A percentile compares a stretch with the other conserved stretches of the same genome.
Conservation (phyloP, 2,329 filamentous ascomycete genomes). For the Westerdykella aurantiaca region DNA sequence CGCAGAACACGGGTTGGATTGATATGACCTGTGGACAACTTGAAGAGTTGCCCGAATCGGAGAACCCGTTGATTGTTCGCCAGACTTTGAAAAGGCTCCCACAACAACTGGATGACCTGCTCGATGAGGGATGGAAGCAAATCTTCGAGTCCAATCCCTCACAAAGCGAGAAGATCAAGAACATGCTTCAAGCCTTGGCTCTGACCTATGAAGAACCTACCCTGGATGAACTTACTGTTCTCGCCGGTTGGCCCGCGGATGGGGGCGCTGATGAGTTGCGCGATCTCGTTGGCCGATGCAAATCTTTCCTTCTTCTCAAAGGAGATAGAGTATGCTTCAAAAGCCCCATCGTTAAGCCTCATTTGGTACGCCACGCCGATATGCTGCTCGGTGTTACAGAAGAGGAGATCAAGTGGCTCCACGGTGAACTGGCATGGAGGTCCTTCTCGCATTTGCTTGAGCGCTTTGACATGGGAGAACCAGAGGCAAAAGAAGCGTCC, state of each 20-base stretch:
- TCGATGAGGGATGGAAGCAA: conserved; percentile 5
- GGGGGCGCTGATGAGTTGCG: conserved; percentile 1
- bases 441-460: conserved; percentile 3
- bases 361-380: conserved; percentile 1
- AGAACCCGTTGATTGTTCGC: conserved; percentile 1
- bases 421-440: conserved; percentile 4
- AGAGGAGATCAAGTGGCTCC: conserved; percentile 6
- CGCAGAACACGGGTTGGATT: conserved; percentile 3
- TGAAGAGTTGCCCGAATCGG: not conserved
- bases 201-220: conserved; percentile 5
- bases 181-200: conserved; percentile 2
- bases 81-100: conserved; percentile 2
- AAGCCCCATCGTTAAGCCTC: conserved; percentile 3
- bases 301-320: conserved; percentile 1
- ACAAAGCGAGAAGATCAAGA: conserved; percentile 1
- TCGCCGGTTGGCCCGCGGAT: not conserved
- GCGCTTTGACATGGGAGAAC: not conserved
- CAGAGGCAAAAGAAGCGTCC: not conserved
- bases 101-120: conserved; percentile 1
- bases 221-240: conserved; percentile 3
- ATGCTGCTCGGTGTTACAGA: conserved; percentile 1
- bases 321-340: conserved; percentile 3
- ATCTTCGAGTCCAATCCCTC: not conserved
- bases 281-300: not conserved
- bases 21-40: conserved; percentile 3